Percentiles rank a stretch among this genome's conserved stretches.
phyloP scores from a whole-genome alignment of 2,329 filamentous ascomycete species.

The Mycosphaerella arachidis region DNA sequence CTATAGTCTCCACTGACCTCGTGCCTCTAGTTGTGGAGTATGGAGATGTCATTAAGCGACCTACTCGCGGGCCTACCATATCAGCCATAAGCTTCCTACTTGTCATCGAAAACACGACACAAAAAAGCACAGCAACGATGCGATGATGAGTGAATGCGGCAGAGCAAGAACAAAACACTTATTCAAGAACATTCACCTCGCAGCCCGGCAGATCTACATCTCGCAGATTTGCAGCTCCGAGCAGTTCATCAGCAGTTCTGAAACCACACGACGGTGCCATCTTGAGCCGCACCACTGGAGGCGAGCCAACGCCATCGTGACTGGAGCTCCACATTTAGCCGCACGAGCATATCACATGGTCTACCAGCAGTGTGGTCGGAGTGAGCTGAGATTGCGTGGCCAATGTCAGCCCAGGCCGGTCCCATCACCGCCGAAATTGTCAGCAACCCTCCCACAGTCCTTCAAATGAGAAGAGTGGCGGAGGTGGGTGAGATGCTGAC shows the following conservation, averaged over 20 bases:
- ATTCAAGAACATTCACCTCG: background rate
- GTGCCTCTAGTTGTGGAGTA: constrained; percentile 1
- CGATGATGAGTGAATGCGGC: background rate
- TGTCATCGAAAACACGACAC: background rate
- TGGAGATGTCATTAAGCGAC: constrained; percentile 2
- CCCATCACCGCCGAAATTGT: background rate
- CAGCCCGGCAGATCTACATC: background rate
- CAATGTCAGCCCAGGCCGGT: background rate
- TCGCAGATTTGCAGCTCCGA: background rate
- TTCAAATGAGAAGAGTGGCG: background rate
- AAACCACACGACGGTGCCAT: background rate
- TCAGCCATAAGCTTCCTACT: background rate
- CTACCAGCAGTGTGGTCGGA: background rate
- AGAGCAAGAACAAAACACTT: background rate
- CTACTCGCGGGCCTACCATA: background rate
- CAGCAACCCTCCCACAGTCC: background rate
- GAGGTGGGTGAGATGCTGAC: background rate
- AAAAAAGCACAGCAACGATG: background rate
- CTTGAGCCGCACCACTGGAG: background rate
- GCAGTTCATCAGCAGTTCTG: background rate
- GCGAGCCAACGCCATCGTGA: background rate
- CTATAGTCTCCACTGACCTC: background rate
- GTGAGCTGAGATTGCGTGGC: background rate
- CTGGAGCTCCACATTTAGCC: background rate
- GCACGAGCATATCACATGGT: background rate